Evolutionary conservation across 2,329 filamentous ascomycete species (phyloP).

Genomic region (Conoideocrella luteorostrata): DNA sequence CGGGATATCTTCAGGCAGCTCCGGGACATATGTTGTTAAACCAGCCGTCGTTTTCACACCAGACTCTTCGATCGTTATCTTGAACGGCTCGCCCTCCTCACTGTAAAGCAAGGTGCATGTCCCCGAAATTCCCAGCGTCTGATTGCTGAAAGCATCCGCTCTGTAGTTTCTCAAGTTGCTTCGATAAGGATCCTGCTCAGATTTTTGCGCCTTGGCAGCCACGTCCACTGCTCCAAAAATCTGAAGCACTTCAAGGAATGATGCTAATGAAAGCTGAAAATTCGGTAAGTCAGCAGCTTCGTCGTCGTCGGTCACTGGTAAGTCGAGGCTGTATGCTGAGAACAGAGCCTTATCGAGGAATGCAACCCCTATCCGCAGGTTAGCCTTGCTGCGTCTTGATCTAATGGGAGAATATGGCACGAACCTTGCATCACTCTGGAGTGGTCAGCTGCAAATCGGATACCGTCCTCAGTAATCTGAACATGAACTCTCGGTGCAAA

Average conservation of each 20-base stretch:
- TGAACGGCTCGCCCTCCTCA: constrained; percentile 68
- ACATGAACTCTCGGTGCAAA: constrained; percentile 53
- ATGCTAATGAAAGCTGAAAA: constrained; percentile 82
- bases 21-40: constrained; percentile 78
- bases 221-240: constrained; percentile 85
- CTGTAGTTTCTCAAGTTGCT: constrained; percentile 57
- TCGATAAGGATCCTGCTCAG: constrained; percentile 53
- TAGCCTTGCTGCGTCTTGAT: background rate
- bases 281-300: constrained; percentile 47
- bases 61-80: constrained; percentile 78
- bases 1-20: constrained; percentile 73
- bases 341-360: constrained; percentile 89
- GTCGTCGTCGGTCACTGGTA: constrained; percentile 29
- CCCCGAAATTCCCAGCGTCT: constrained; percentile 74
- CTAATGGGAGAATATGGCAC: background rate
- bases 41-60: constrained; percentile 86
- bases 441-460: constrained; percentile 85
- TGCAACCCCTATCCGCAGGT: constrained; percentile 37
- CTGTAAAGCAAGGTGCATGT: constrained; percentile 79
- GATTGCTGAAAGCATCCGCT: constrained; percentile 73
- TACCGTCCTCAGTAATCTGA: constrained; percentile 76
- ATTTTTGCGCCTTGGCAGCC: constrained; percentile 48
- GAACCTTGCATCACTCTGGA: constrained; percentile 85
- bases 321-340: constrained; percentile 71
- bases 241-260: constrained; percentile 87